These are phyloP conservation scores for Jamesozyma gamospora DNA, from an alignment of 805 yeast genomes.

Conservation along the genomic window DNA sequence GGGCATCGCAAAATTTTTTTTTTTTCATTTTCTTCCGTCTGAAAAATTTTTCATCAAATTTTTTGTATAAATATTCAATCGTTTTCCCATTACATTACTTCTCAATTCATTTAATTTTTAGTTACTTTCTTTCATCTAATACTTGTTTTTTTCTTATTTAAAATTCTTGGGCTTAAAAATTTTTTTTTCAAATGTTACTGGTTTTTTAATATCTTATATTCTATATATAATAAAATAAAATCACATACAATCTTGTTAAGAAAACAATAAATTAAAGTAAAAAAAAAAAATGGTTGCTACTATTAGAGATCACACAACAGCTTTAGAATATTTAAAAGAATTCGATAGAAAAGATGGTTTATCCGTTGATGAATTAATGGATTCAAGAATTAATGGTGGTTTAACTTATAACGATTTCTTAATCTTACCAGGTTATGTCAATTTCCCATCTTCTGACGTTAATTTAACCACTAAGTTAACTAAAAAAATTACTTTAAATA, in stretches of 20 bases:
- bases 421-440: conserved; percentile 88
- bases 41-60: conserved; percentile 2
- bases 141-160: too few species aligned
- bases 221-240: not conserved
- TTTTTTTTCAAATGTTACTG: conserved; percentile 5
- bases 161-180: conserved; percentile 5
- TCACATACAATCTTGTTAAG: not conserved
- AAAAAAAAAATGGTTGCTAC: conserved; percentile 12
- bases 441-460: conserved; percentile 74
- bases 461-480: conserved; percentile 79
- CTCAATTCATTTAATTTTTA: not conserved
- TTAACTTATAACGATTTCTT: conserved; percentile 95
- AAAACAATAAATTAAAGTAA: not conserved
- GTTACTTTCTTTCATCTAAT: too few species aligned
- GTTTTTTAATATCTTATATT: too few species aligned
- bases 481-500: conserved; percentile 79
- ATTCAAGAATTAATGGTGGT: conserved; percentile 86
- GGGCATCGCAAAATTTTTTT: conserved; percentile 1
- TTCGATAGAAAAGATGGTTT: conserved; percentile 78
- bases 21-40: not conserved
- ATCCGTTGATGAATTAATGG: conserved; percentile 74
- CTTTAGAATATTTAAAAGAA: conserved; percentile 53
- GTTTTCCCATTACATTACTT: conserved; percentile 2
- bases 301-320: conserved; percentile 42
- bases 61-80: conserved; percentile 3